A percentile compares a stretch with the other conserved stretches of the same genome.
These are phyloP conservation scores for Trichosporon sp. DNA, from an alignment of 1,284 basidiomycete species.

Conservation along the genomic window DNA sequence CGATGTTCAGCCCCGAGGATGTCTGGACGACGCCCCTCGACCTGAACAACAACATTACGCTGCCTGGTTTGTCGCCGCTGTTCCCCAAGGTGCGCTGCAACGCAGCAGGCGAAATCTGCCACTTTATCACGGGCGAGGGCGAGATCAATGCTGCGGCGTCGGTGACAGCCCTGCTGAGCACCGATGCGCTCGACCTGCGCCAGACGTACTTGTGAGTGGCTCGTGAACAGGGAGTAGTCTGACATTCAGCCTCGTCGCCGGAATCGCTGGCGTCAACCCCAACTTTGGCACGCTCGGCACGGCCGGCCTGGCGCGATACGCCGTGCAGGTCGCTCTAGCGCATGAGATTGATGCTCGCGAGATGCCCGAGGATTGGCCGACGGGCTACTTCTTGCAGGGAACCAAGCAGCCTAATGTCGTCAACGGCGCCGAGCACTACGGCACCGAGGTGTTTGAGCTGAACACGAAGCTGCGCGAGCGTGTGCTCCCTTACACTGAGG, in stretches of 20 bases:
- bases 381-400: constrained; percentile 57
- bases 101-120: constrained; percentile 56
- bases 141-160: constrained; percentile 62
- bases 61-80: constrained; percentile 59
- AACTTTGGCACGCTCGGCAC: constrained; percentile 57
- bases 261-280: constrained; percentile 61
- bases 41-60: constrained; percentile 56
- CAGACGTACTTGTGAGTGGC: constrained; percentile 53
- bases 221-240: background rate
- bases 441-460: constrained; percentile 62
- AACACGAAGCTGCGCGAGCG: constrained; percentile 60
- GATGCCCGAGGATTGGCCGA: constrained; percentile 58
- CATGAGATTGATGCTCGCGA: constrained; percentile 61
- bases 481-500: constrained; percentile 51
- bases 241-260: constrained; percentile 51
- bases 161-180: constrained; percentile 46
- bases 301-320: constrained; percentile 60
- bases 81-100: constrained; percentile 60
- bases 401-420: constrained; percentile 52
- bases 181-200: constrained; percentile 58
- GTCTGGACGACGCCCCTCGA: constrained; percentile 47
- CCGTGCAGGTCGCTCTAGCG: constrained; percentile 60
- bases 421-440: constrained; percentile 53
- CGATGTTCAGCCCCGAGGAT: constrained; percentile 53
- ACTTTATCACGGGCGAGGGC: constrained; percentile 52